A percentile compares a stretch with the other conserved stretches of the same genome.
phyloP scores from a whole-genome alignment of 1,284 basidiomycete genomes.

The Porodaedalea pini region DNA sequence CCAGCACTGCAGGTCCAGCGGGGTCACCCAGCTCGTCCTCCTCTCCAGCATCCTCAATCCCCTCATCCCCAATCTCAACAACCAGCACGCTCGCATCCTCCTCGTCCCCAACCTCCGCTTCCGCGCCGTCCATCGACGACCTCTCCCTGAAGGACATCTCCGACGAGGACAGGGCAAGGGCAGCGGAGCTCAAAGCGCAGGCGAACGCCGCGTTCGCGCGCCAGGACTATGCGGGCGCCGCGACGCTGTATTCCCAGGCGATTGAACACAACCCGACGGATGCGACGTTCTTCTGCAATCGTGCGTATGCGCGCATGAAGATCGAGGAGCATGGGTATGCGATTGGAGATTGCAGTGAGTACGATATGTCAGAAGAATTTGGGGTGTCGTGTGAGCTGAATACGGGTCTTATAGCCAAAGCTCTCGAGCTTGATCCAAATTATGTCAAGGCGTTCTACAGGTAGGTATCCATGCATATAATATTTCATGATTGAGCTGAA shows the following conservation, averaged over 20 bases:
- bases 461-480: slow-evolving; percentile 35
- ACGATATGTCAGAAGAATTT: slow-evolving; percentile 15
- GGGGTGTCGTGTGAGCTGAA: slow-evolving; percentile 19
- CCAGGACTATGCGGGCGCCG: slow-evolving; percentile 60
- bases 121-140: slow-evolving; percentile 41
- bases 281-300: slow-evolving; percentile 76
- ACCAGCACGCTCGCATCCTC: slow-evolving; percentile 2
- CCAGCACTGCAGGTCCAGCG: not conserved
- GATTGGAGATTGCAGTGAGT: slow-evolving; percentile 71
- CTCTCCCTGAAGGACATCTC: slow-evolving; percentile 55
- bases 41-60: not conserved
- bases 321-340: slow-evolving; percentile 83
- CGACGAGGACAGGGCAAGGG: slow-evolving; percentile 65
- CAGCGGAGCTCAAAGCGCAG: slow-evolving; percentile 69
- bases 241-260: slow-evolving; percentile 72
- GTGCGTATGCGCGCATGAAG: slow-evolving; percentile 75
- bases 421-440: slow-evolving; percentile 84
- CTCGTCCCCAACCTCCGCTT: slow-evolving; percentile 29
- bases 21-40: not conserved
- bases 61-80: slow-evolving; percentile 1
- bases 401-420: slow-evolving; percentile 57
- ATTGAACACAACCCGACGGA: slow-evolving; percentile 78
- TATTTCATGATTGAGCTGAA: not conserved
- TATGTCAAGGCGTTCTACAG: slow-evolving; percentile 92
- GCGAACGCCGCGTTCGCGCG: slow-evolving; percentile 83